Percentiles rank a stretch among this genome's conserved stretches.
Evolutionary conservation across 108 stramenopile genomes (phyloP).

Genomic region (Bacterosira constricta): DNA sequence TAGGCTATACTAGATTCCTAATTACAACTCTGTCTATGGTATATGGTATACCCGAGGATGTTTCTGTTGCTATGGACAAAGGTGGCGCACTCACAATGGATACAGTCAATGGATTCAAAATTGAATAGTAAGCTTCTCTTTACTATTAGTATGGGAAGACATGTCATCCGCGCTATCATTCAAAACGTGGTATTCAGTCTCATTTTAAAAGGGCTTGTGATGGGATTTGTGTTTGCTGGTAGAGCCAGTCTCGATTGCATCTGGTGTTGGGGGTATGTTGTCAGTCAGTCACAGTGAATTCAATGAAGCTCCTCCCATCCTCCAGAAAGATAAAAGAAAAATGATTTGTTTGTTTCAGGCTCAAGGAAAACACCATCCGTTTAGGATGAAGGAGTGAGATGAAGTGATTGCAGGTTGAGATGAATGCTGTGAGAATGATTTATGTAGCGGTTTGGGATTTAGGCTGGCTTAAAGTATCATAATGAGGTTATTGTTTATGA

Average conservation of each 20-base stretch:
- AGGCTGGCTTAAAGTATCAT: too few relatives aligned
- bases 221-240: slow-evolving; percentile 70
- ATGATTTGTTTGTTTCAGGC: too few relatives aligned
- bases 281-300: slow-evolving; percentile 77
- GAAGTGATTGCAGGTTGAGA: too few relatives aligned
- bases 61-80: slow-evolving; percentile 95
- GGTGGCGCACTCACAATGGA: slow-evolving; percentile 97
- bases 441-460: too few relatives aligned
- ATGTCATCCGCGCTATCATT: slow-evolving; percentile 66
- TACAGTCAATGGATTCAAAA: slow-evolving; percentile 80
- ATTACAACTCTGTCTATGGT: too few relatives aligned
- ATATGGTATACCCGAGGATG: too few relatives aligned
- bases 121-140: slow-evolving; percentile 68
- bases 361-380: neutral
- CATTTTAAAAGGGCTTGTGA: slow-evolving; percentile 62
- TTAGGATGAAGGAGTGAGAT: too few relatives aligned
- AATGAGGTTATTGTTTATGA: too few relatives aligned
- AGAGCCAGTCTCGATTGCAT: slow-evolving; percentile 55
- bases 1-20: too few relatives aligned
- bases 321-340: slow-evolving; percentile 19
- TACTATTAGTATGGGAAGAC: slow-evolving; percentile 58
- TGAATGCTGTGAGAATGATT: too few relatives aligned
- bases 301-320: slow-evolving; percentile 72
- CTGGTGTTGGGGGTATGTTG: slow-evolving; percentile 87
- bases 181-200: slow-evolving; percentile 76